phyloP scores from a whole-genome alignment of 768 basidiomycete species.

The Auriscalpium orientale region DNA sequence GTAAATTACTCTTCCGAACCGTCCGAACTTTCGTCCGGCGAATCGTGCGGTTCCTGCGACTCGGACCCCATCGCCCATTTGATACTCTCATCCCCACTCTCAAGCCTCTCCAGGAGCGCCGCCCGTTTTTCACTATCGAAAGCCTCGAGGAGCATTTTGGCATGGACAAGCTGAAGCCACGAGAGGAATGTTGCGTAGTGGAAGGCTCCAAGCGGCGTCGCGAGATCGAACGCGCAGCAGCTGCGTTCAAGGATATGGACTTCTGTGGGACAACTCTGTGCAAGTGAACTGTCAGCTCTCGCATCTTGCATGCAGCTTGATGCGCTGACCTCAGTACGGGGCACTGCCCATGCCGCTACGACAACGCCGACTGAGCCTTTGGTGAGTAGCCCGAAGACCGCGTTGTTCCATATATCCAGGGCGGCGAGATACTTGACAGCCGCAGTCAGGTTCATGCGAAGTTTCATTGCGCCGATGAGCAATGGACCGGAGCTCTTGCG shows the following conservation, averaged over 20 bases:
- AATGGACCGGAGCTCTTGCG: not conserved
- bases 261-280: not conserved
- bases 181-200: not conserved
- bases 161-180: not conserved
- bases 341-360: no score
- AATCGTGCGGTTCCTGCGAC: no score
- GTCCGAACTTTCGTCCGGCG: no score
- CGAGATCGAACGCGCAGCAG: not conserved
- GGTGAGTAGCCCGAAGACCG: constrained; percentile 6
- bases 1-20: no score
- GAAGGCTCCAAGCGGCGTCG: not conserved
- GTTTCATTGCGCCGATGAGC: not conserved
- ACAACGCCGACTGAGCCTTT: not conserved
- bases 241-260: not conserved
- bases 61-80: not conserved
- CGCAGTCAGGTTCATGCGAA: not conserved
- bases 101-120: not conserved
- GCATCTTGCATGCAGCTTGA: not conserved
- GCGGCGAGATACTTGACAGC: not conserved
- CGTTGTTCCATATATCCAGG: not conserved
- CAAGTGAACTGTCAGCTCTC: not conserved
- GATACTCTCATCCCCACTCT: not conserved
- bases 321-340: not conserved
- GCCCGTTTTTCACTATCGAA: not conserved
- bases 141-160: not conserved